These are phyloP conservation scores for Punctularia strigosozonata DNA, from an alignment of 768 basidiomycete genomes.

Conservation along the genomic window DNA sequence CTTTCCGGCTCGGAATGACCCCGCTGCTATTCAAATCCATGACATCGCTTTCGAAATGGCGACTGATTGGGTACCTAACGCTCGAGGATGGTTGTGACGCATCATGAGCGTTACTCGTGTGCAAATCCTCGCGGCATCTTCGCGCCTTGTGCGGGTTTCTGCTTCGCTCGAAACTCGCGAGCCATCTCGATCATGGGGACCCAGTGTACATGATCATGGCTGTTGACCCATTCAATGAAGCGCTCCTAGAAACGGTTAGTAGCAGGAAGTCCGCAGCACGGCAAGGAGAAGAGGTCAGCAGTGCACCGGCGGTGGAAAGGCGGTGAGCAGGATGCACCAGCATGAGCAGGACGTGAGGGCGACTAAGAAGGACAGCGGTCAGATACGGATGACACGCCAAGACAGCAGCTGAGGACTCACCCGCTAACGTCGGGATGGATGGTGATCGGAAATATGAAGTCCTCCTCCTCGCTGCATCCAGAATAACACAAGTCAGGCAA, in stretches of 20 bases:
- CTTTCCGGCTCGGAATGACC: too few relatives aligned
- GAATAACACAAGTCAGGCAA: constrained; percentile 1
- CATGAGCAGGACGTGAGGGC: constrained; percentile 65
- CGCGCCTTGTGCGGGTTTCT: constrained; percentile 34
- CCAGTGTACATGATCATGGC: constrained; percentile 59
- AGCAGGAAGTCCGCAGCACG: background rate
- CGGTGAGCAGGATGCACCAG: constrained; percentile 36
- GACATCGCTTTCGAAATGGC: too few relatives aligned
- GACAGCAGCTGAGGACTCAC: constrained; percentile 22
- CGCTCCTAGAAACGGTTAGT: constrained; percentile 32
- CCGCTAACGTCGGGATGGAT: constrained; percentile 74
- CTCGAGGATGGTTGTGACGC: too few relatives aligned
- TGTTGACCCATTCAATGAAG: constrained; percentile 67
- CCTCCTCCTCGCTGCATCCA: constrained; percentile 38
- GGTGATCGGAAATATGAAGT: constrained; percentile 65
- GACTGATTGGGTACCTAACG: too few relatives aligned
- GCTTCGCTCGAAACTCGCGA: constrained; percentile 44
- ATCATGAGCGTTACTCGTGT: too few relatives aligned
- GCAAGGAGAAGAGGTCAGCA: background rate
- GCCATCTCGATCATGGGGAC: constrained; percentile 61
- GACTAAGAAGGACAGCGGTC: constrained; percentile 20
- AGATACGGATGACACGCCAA: constrained; percentile 1
- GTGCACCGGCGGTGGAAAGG: background rate
- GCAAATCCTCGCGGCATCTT: constrained; percentile 46
- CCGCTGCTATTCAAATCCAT: too few relatives aligned